Percentiles rank a stretch among this genome's conserved stretches.
Conservation (phyloP, 495 filamentous ascomycete species). For the Ramalina peruviana region DNA sequence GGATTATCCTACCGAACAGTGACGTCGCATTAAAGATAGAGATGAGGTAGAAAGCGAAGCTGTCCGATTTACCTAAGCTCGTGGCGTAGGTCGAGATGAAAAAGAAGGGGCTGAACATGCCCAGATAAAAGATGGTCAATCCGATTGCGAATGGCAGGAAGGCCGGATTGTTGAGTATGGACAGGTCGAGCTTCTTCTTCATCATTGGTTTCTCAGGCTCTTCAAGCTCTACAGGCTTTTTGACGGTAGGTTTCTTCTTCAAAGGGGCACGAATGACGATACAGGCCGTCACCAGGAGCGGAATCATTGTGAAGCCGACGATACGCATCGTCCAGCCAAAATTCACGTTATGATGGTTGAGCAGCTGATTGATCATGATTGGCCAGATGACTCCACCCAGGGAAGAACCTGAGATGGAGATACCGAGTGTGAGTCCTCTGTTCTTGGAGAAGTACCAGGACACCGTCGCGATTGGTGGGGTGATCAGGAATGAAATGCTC, state of each 20-base stretch:
- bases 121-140: conserved; percentile 8
- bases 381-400: conserved; percentile 51
- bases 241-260: conserved; percentile 23
- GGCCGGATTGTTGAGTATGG: conserved; percentile 34
- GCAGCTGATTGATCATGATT: conserved; percentile 21
- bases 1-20: conserved; percentile 22
- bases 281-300: conserved; percentile 44
- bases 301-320: conserved; percentile 34
- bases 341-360: conserved; percentile 19
- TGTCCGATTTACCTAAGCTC: conserved; percentile 22
- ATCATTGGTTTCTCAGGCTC: conserved; percentile 31
- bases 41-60: conserved; percentile 29
- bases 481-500: conserved; percentile 4
- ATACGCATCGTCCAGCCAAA: conserved; percentile 39
- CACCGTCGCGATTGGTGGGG: not conserved
- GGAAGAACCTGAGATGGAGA: conserved; percentile 14
- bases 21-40: conserved; percentile 35
- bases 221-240: conserved; percentile 9
- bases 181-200: conserved; percentile 41
- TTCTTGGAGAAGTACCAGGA: conserved; percentile 13
- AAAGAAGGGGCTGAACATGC: conserved; percentile 36
- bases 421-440: conserved; percentile 10
- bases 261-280: conserved; percentile 44
- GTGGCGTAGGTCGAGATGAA: conserved; percentile 27
- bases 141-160: conserved; percentile 25